Evolutionary conservation across 1,284 basidiomycete species (phyloP), one percentile per base, ranked within the genome.

Genomic region (Trichosporon faecale): DNA sequence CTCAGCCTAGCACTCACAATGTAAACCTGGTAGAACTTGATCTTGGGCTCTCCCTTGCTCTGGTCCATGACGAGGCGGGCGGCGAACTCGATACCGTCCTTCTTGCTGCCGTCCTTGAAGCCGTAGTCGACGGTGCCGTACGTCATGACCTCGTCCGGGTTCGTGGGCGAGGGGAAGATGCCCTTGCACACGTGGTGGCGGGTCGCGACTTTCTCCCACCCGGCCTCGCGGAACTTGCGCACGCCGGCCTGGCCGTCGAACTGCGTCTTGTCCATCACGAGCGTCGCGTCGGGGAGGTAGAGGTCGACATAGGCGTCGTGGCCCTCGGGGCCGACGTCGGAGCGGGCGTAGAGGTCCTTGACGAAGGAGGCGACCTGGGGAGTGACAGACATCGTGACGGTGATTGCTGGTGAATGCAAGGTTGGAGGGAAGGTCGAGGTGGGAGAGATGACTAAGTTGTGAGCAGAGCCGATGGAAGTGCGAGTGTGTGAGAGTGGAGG

Each of bases 11-110:
- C 49, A 75, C 76, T 74, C 69, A 78, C 77, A 64, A 78, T 75
- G 70, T 66, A 78, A 12, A 78, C 77, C 73, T 78, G 77, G 70
- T 78, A 78, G 60, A 73, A 75, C 71, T 74, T 66, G 44, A 78
- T 66, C 74, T 76, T 76, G 52, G 66, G 71, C 57, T 70, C 64
- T 2, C 66, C 67, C 57, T 67, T 64, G 2, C 61, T 64, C 55
- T 73, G 55, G 44, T 67, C 68, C 18, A 74, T 61, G n/a, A 72
- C 57, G 65, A 78, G 73, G 29, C 68, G 64, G 9, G 67, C 73
- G 6, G 76, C 71, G 72, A 75, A 78, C 63, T 76, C 74, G 29
- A 74, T 74, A 14, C 57, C 67, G 52, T 74, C 68, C 60, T 70
- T 72, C 40, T 35, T 29, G 3, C 64, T 46, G 16, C 77, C 77